These are phyloP conservation scores for Penicillium desertorum DNA, from an alignment of 495 filamentous ascomycete genomes.

Conservation along the genomic window DNA sequence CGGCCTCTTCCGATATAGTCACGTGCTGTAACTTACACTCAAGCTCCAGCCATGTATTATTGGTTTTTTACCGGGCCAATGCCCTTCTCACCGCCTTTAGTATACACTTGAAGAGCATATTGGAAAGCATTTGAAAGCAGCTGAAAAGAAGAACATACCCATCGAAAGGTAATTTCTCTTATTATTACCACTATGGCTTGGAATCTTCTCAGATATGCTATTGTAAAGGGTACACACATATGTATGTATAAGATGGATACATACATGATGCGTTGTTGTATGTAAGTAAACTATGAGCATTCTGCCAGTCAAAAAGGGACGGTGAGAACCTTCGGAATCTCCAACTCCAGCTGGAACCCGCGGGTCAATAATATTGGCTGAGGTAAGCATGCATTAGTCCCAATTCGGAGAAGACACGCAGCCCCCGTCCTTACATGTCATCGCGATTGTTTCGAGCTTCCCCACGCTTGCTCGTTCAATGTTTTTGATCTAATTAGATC, in stretches of 20 bases:
- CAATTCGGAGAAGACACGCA: constrained; percentile 33
- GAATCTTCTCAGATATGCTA: not conserved
- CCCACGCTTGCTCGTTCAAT: constrained; percentile 33
- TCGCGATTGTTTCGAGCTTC: constrained; percentile 3
- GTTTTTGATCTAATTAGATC: constrained; percentile 30
- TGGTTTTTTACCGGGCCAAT: not conserved
- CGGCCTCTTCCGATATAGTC: constrained; percentile 28
- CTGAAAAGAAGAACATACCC: not conserved
- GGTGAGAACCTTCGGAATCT: not conserved
- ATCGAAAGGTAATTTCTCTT: fast-evolving
- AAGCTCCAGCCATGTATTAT: not conserved
- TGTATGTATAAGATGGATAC: no score
- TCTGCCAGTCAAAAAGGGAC: not conserved
- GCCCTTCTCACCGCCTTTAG: not conserved
- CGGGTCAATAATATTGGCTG: not conserved
- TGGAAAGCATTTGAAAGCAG: not conserved
- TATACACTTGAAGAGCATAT: not conserved
- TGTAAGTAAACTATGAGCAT: not conserved
- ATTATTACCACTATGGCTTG: not conserved
- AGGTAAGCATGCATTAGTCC: constrained; percentile 23
- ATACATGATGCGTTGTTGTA: no score
- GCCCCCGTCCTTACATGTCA: constrained; percentile 16
- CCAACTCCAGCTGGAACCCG: no score
- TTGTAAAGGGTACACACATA: no score
- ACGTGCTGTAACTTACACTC: constrained; percentile 7